Evolutionary conservation across 495 filamentous ascomycete genomes (phyloP), one percentile per base, ranked within the genome.

Genomic region (Lasiosphaeriaceae sp.): DNA sequence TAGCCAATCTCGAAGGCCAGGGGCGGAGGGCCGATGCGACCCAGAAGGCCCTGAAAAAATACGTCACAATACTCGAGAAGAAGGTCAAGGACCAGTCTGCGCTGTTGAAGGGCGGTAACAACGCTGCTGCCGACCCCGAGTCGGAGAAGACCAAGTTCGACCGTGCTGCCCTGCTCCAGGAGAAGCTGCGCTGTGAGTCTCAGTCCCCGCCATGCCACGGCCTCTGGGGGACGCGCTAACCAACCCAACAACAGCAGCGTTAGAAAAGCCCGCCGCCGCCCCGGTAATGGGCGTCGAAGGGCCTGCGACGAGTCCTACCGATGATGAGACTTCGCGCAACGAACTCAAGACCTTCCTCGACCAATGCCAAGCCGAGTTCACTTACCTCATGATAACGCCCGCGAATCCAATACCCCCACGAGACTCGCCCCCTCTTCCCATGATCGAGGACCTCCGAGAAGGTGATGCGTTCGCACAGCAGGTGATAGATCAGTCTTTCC

Each of bases 1-100:
- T 98, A 74, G 94, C 92, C n/a, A 86, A 88, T 66, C 80, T 97
- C 59, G 94, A 98, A 68, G 94, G 94, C 54, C 90, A 95, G 50
- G 80, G 87, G 20, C 80, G 92, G 48, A 90, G 90, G 50, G 85
- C 87, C 48, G 95, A 95, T 72, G 86, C 88, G 55, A 76, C 92
- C 56, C 90, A 96, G 54, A 92, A 93, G 71, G 88, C 88, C 14
- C 74, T 96, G 47, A 88, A 88, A 58, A 92, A 90, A 73, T 92
- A 96, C 69, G 88, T 98, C 53, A 79, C 86, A 44, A 88, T 98
- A 74, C 81, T 98, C 61, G 94, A 98, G 73, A 83, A 83, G 60
- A 93, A 93, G 50, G 76, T 98, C 65, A 92, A 89, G 74, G 86
- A 87, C 63, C 87, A 94, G 68, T 68, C 71, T 1, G 66, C 70